A percentile compares a stretch with the other conserved stretches of the same genome.
Conservation (phyloP, 208 protist species). For the Spongospora subterranea region DNA sequence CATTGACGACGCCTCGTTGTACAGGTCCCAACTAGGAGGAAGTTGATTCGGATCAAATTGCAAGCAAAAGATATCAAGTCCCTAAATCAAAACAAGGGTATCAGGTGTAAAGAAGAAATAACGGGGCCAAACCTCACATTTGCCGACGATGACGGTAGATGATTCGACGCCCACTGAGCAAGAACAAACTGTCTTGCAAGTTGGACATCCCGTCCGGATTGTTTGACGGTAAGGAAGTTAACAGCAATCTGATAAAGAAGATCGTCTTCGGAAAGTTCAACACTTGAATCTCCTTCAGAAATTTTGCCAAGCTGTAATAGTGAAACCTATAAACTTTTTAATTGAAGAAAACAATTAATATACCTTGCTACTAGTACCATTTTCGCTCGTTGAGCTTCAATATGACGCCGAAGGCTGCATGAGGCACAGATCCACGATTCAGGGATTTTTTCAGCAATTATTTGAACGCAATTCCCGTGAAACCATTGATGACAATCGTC, state of each 20-base stretch:
- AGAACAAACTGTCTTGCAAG: background rate
- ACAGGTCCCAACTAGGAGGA: background rate
- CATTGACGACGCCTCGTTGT: background rate
- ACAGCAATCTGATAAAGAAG: constrained; percentile 19
- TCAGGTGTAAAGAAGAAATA: background rate
- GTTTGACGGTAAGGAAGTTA: background rate
- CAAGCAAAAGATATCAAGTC: background rate
- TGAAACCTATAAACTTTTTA: background rate
- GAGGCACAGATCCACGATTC: constrained; percentile 30
- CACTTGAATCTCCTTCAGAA: background rate
- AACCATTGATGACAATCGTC: constrained; percentile 53
- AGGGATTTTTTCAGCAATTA: background rate
- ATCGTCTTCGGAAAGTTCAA: background rate
- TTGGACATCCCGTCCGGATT: background rate
- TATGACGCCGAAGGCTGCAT: background rate
- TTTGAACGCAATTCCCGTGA: background rate
- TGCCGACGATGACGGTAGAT: background rate
- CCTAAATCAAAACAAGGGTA: background rate
- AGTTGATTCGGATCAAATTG: background rate
- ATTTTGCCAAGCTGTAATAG: constrained; percentile 7
- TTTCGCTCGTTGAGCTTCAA: background rate
- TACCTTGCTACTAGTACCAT: constrained; percentile 4
- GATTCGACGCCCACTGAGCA: background rate
- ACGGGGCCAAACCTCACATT: background rate
- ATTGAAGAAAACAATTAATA: background rate